Base-by-base conservation (phyloP, 2,329 filamentous ascomycete genomes). In the Colletotrichum euphorbiae region DNA sequence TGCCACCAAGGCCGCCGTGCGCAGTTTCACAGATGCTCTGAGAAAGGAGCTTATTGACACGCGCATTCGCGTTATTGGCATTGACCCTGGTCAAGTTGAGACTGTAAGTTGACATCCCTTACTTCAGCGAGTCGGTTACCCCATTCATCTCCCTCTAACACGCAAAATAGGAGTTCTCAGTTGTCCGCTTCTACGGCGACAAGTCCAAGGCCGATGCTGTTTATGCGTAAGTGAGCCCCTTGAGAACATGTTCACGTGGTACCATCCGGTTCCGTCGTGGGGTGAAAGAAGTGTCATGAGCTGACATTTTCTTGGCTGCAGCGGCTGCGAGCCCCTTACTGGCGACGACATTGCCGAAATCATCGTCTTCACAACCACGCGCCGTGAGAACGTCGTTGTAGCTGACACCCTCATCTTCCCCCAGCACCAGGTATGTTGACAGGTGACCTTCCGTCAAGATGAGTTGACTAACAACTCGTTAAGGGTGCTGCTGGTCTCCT, bases 51-150 rank as follows among this genome's bases (percentile, higher is more conserved):
- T 97, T 68, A 91, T 98, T 72, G 85, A 91, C 6, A 93, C 91
- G 17, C 85, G 92, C 63, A 93, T 97, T 70, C 84, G 94, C 63
- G 85, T 97, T 69, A 97, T 97, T 70, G 92, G 93, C 79, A 86
- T 98, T 74, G 94, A 97, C 75, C 94, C 94, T 0, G 94, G 94
- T 28, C 94, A 97, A 81, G 94, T 97, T 52, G 93, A 97, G 85
- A 97, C 94, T 50, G 89, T 90, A 80, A 69, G 83, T 73, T 50
- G 55, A 50, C 24, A n/a, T 31, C 48, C 33, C 28, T 28, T 6
- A 28, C 28, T 28, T 28, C 28, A 28, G 6, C 7, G 28, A 28
- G 7, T 6, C 28, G 28, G 1, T 28, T 28, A 1, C 28, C 28
- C 28, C 12, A 2, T 52, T 19, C 6, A 28, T 28, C 28, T 28